Evolutionary conservation across 148 eudicot species (phyloP), one percentile per base, ranked within the genome.

Genomic region (Nyssa sinensis): DNA sequence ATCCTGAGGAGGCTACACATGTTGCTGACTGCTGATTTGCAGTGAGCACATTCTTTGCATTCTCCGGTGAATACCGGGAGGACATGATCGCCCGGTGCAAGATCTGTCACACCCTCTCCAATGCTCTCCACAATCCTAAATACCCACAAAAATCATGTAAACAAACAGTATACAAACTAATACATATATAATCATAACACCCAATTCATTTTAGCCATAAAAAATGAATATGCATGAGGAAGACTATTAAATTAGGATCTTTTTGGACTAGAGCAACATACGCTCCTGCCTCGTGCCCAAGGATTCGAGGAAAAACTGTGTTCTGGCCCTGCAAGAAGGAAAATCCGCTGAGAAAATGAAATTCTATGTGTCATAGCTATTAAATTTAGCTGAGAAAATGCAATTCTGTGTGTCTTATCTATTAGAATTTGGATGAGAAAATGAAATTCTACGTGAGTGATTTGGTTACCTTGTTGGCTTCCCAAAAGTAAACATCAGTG

Each of bases 401-500:
- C 3, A 44, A 44, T 3, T 13, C 2, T 11, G 16, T 44, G 17
- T 44, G 17, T n/a, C 51, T 11, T 37, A 37, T 3, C 8, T 3
- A 37, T 3, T 3, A 37, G 8, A 37, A 3, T 37, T 4, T 23
- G 88, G 80, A 37, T n/a, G n/a, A n/a, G n/a, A n/a, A n/a, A n/a
- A n/a, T 41, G 49, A 4, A 44, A 44, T 3, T 13, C 2, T 11
- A 44, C 16, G 17, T 44, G 17, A 37, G 8, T 37, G 8, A 37
- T 3, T 44, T 28, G 10, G 0, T n/a, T 61, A 83, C 95, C 91
- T 44, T 88, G 63, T 44, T 88, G 63, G 95, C 95, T 61, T 91
- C 92, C 96, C 96, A 91, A 72, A 91, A 91, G 79, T 86, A 89
- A 59, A 91, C 84, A 87, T 91, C 97, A 66, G 92, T 89, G 78